phyloP scores from a whole-genome alignment of 257 asterid genomes.

The Nyctanthes arbortristis region DNA sequence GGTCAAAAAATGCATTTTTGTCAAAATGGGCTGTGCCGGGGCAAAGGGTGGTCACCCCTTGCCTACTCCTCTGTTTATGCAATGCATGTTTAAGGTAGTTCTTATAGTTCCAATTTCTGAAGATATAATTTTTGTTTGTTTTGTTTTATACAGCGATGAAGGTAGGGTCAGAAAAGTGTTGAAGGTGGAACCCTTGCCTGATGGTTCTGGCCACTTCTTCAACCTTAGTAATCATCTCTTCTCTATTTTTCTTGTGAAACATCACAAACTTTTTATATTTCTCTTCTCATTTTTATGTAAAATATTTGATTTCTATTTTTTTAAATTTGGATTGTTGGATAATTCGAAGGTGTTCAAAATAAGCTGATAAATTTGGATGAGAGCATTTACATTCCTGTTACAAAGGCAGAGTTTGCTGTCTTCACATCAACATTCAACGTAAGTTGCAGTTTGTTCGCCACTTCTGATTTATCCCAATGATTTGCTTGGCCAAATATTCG shows the following conservation, averaged over 20 bases:
- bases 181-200: conserved; percentile 98
- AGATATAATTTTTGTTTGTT: background rate
- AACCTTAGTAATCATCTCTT: conserved; percentile 64
- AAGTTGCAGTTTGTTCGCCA: conserved; percentile 36
- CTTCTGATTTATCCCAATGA: conserved; percentile 2
- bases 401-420: conserved; percentile 86
- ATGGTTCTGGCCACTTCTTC: conserved; percentile 98
- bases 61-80: too few relatives aligned
- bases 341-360: conserved; percentile 84
- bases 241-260: background rate
- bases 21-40: too few relatives aligned
- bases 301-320: background rate
- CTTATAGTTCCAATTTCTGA: too few relatives aligned
- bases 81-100: too few relatives aligned
- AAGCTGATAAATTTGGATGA: conserved; percentile 81
- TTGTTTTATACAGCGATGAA: conserved; percentile 73
- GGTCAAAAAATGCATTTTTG: too few relatives aligned
- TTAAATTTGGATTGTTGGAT: conserved; percentile 28
- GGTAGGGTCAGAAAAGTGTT: conserved; percentile 91
- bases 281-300: background rate
- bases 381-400: conserved; percentile 81
- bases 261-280: background rate
- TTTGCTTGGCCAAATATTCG: background rate
- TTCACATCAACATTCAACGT: conserved; percentile 78
- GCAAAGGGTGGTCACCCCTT: too few relatives aligned